These are phyloP conservation scores for Fusarium nodosum DNA, from an alignment of 2,329 filamentous ascomycete species.

Conservation along the genomic window DNA sequence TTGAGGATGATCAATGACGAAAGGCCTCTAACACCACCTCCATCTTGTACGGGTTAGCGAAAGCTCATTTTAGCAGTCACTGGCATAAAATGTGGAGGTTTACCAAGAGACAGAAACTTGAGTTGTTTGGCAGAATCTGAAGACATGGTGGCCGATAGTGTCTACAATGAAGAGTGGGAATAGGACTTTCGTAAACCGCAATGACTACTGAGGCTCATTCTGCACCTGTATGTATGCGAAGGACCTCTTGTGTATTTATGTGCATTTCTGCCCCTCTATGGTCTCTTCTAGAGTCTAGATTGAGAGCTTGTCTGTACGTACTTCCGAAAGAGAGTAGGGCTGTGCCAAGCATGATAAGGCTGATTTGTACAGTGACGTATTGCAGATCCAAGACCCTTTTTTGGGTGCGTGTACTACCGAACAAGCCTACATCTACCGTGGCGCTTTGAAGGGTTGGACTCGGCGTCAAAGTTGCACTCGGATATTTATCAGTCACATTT, in stretches of 20 bases:
- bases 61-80: neutral
- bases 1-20: neutral
- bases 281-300: neutral
- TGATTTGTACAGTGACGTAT: neutral
- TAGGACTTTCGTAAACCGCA: rapidly evolving
- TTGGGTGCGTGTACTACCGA: neutral
- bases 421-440: neutral
- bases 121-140: neutral
- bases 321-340: neutral
- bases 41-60: neutral
- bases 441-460: neutral
- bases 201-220: neutral
- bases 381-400: neutral
- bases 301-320: neutral
- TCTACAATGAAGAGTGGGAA: neutral
- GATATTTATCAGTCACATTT: neutral
- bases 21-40: neutral
- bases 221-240: neutral
- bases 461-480: neutral
- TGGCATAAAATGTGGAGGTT: rapidly evolving
- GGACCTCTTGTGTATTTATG: neutral
- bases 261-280: neutral
- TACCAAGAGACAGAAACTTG: neutral
- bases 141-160: neutral
- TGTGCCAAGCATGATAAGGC: neutral